These are phyloP conservation scores for Leishmania amazonensis DNA, from an alignment of 208 protist species.

Conservation along the genomic window DNA sequence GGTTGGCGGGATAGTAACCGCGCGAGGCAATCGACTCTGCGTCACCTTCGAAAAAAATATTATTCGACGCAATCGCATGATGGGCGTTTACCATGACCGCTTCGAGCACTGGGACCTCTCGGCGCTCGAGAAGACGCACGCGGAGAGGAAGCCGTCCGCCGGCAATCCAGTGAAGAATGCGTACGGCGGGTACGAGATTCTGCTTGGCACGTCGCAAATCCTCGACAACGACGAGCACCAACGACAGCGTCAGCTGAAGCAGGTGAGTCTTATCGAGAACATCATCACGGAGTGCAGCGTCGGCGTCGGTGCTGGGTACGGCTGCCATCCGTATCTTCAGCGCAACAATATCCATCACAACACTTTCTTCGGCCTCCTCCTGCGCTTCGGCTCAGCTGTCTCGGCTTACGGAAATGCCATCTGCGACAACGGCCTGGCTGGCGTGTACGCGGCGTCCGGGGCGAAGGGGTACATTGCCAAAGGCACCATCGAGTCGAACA, in stretches of 20 bases:
- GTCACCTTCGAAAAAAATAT: slow-evolving; percentile 64
- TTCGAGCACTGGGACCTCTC: slow-evolving; percentile 68
- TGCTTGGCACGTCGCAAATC: slow-evolving; percentile 60
- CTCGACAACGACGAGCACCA: slow-evolving; percentile 45
- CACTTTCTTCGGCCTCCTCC: slow-evolving; percentile 83
- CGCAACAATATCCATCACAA: slow-evolving; percentile 70
- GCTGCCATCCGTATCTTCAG: slow-evolving; percentile 77
- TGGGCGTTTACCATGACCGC: slow-evolving; percentile 85
- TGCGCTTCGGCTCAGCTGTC: slow-evolving; percentile 68
- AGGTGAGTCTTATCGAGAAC: slow-evolving; percentile 81
- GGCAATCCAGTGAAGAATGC: slow-evolving; percentile 44
- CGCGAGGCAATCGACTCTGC: slow-evolving; percentile 36
- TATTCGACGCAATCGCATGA: slow-evolving; percentile 74
- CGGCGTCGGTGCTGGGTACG: slow-evolving; percentile 69
- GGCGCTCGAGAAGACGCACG: slow-evolving; percentile 27
- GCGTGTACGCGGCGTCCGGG: slow-evolving; percentile 69
- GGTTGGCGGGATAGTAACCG: slow-evolving; percentile 8
- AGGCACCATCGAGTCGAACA: slow-evolving; percentile 62
- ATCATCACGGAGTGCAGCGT: slow-evolving; percentile 71
- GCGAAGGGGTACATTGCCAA: slow-evolving; percentile 62
- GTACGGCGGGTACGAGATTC: slow-evolving; percentile 56
- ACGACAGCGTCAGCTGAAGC: slow-evolving; percentile 53
- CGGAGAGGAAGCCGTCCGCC: slow-evolving; percentile 13
- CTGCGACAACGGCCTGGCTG: slow-evolving; percentile 72
- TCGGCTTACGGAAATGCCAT: slow-evolving; percentile 63